Percentiles rank a stretch among this genome's conserved stretches.
These are phyloP conservation scores for Magnolia kwangsiensis DNA, from an alignment of 164 flowering plant species.

Conservation along the genomic window DNA sequence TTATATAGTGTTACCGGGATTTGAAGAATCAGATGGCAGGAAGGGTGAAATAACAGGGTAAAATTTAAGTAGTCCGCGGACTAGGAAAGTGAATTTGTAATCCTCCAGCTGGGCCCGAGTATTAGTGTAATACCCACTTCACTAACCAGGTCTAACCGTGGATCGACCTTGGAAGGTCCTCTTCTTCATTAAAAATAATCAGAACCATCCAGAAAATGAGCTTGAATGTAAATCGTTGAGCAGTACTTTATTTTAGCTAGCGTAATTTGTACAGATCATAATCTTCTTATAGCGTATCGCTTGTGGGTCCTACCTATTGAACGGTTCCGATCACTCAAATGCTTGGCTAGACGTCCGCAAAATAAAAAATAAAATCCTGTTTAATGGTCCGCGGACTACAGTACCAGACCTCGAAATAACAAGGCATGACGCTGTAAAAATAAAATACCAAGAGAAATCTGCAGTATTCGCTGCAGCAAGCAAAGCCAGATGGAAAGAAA, in stretches of 20 bases:
- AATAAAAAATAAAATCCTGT: background rate
- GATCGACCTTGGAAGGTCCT: too few species aligned
- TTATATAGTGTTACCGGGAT: slow-evolving; percentile 15
- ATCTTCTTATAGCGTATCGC: background rate
- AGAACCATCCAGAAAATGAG: too few species aligned
- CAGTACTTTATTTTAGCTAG: too few species aligned
- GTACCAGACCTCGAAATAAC: too few species aligned
- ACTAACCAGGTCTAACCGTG: too few species aligned
- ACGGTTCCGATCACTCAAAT: background rate
- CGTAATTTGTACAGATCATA: too few species aligned
- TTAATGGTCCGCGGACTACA: background rate
- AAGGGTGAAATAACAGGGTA: slow-evolving; percentile 17
- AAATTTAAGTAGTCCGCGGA: background rate
- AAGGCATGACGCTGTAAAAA: too few species aligned
- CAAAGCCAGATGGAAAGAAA: background rate
- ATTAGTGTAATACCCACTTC: too few species aligned
- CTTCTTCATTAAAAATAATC: too few species aligned
- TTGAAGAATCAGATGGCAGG: slow-evolving; percentile 44
- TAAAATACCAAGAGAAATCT: background rate
- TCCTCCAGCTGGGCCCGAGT: background rate
- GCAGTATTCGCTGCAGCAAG: background rate
- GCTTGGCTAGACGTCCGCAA: background rate
- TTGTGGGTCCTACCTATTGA: background rate
- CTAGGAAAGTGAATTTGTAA: background rate
- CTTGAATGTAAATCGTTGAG: too few species aligned